Evolutionary conservation across 2,329 filamentous ascomycete genomes (phyloP), one percentile per base, ranked within the genome.

Genomic region (Fusarium sp.): DNA sequence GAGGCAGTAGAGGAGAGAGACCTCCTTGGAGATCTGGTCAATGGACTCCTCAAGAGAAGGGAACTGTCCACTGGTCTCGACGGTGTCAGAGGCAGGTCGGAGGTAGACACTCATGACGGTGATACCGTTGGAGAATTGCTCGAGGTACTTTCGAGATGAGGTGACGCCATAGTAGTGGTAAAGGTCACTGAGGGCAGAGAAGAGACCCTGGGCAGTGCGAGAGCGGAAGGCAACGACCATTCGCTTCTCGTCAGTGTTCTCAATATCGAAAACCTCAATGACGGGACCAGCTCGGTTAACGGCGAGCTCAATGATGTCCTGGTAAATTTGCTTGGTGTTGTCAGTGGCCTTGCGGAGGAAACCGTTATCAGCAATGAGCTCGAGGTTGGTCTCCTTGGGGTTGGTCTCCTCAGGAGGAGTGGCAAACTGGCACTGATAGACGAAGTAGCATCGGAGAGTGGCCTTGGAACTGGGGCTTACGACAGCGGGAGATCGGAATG

Each of bases 151-250:
- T 78, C 96, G 90, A 35, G 96, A 96, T 80, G 94, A 97, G 5
- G 96, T 99, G 70, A 98, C 90, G 48, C 96, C 96, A 81, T 99
- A 99, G 89, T 98, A 98, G 85, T 99, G 96, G 86, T 99, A 99
- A 42, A 99, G 87, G 82, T 98, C 95, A 74, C 94, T 97, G 78
- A 99, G 86, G 35, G 96, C 95, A 77, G 95, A 98, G 89, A 99
- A 99, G 79, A 99, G 87, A 73, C 96, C 96, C 77, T 94, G 89
- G 36, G 96, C 96, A 24, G 96, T 97, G 73, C 95, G 92, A 77
- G 96, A 94, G 78, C 96, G 95, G 88, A 98, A 98, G 51, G 95
- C 96, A 78, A 99, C 90, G 63, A 99, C 95, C 69, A 99, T 87
- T 78, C 96, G 91, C 89, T 98, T 98, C 87, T 99, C 96, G 38